Base-by-base conservation (phyloP, 1,284 basidiomycete species). In the Apiotrichum veenhuisii region DNA sequence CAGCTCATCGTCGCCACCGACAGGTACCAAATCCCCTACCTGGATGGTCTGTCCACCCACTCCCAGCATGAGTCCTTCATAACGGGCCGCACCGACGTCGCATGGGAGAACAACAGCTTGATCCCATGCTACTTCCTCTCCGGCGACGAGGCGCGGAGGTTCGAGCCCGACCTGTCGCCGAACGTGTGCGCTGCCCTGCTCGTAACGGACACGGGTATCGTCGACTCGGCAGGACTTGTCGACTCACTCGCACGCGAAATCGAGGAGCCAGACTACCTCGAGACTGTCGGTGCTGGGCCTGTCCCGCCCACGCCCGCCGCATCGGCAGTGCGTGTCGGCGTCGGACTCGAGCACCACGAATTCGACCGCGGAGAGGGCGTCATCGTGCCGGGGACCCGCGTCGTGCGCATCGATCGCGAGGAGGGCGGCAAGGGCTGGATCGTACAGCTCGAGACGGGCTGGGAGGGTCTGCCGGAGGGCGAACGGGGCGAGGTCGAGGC, bases 201-300 rank as follows among this genome's bases (percentile, higher is more conserved):
- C 77, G 91, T 87, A 57, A 87, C 89, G 3, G 84, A 87, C 65
- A 97, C 95, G 0, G 95, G 95, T 1, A 96, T 98, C 60, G 78
- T 98, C 2, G 89, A 94, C 73, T 89, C 89, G 0, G 92, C 95
- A 77, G 76, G 84, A 5, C 78, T 89, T 47, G 89, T 93, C 83
- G 81, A 85, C 64, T 86, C 83, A 59, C 79, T 97, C 37, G 89
- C 91, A 71, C 82, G 81, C 63, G 89, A 94, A 52, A 85, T 97
- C 51, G 75, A 71, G 45, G 71, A 74, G 49, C 51, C 64, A 9
- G 70, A 71, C 38, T 73, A 72, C 50, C 52, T 63, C 23, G 48
- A 59, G n/a, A 48, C 46, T 12, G 34, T 12, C 2, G 34, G 46
- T 20, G 38, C 25, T 12, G 45, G 30, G 1, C 10, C n/a, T 9